These are phyloP conservation scores for Eutrema yunnanense DNA, from an alignment of 345 rosid species.

Conservation along the genomic window DNA sequence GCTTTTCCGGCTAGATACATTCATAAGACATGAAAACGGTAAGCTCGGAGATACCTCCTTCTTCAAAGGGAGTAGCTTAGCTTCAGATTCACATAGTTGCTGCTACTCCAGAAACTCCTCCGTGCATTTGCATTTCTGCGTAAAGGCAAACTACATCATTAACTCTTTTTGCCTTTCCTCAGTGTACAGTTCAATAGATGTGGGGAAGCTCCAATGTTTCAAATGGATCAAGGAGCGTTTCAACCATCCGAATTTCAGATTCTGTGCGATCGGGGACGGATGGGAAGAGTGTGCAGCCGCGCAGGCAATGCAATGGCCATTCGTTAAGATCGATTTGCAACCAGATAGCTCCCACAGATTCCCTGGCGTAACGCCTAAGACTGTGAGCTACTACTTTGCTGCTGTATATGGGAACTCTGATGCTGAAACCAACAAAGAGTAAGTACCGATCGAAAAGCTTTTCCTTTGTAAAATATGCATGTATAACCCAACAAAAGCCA, in stretches of 20 bases:
- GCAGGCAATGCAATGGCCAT: conserved; percentile 82
- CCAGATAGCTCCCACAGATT: conserved; percentile 64
- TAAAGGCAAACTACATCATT: not conserved
- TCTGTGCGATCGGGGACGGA: conserved; percentile 80
- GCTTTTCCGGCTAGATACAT: conserved; percentile 59
- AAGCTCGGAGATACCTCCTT: conserved; percentile 18
- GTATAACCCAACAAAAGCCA: not conserved
- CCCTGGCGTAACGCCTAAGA: conserved; percentile 72
- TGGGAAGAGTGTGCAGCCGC: conserved; percentile 94
- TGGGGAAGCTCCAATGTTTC: conserved; percentile 70
- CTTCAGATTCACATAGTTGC: not conserved
- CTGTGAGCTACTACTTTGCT: conserved; percentile 58
- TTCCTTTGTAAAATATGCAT: conserved; percentile 10
- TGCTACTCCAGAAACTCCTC: not conserved
- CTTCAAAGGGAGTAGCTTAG: not conserved
- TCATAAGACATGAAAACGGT: conserved; percentile 63
- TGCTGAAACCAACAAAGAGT: conserved; percentile 24
- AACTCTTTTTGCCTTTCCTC: not conserved
- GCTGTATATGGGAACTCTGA: conserved; percentile 48
- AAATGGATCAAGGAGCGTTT: conserved; percentile 66
- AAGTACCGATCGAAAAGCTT: not conserved
- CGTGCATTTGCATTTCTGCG: not conserved
- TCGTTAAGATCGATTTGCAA: conserved; percentile 60
- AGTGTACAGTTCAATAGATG: conserved; percentile 88
- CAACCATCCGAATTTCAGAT: conserved; percentile 38